phyloP scores from a whole-genome alignment of 169 alveolate genomes.

The Cryptosporidium bovis region DNA sequence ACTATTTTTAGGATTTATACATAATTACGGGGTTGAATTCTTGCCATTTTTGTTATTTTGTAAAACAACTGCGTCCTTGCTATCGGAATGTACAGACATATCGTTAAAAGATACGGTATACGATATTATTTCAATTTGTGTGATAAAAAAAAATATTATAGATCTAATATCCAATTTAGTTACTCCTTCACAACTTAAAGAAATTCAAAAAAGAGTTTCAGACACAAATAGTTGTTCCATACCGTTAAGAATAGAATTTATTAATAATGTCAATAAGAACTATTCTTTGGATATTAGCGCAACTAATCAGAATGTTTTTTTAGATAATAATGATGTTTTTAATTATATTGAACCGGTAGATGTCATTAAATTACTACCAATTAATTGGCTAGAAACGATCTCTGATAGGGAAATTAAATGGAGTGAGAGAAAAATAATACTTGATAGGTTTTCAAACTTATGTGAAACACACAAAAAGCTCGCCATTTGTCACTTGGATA shows the following conservation, averaged over 20 bases:
- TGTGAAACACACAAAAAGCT: conserved; percentile 53
- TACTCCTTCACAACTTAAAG: conserved; percentile 52
- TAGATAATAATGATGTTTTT: not conserved
- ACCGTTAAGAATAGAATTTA: conserved; percentile 41
- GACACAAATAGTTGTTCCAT: not conserved
- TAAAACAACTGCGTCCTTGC: conserved; percentile 8
- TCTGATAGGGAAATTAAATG: conserved; percentile 58
- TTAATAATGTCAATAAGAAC: not conserved
- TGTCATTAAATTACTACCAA: conserved; percentile 44
- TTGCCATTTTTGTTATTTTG: conserved; percentile 38
- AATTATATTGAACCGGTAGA: conserved; percentile 55
- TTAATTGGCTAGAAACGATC: conserved; percentile 51
- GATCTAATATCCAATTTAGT: not conserved
- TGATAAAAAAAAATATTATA: conserved; percentile 7
- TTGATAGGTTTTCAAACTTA: conserved; percentile 31
- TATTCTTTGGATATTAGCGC: not conserved
- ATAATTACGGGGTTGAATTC: conserved; percentile 46
- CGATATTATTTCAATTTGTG: conserved; percentile 16
- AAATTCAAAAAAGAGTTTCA: conserved; percentile 19
- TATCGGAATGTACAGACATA: conserved; percentile 41
- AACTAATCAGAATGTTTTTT: not conserved
- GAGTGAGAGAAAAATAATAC: conserved; percentile 47
- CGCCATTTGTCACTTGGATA: conserved; percentile 20
- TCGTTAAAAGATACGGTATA: conserved; percentile 15
- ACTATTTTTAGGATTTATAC: conserved; percentile 29